Evolutionary conservation across 139 green algal genomes (phyloP), one percentile per base, ranked within the genome.

Genomic region (Tetratostichococcus sp.): DNA sequence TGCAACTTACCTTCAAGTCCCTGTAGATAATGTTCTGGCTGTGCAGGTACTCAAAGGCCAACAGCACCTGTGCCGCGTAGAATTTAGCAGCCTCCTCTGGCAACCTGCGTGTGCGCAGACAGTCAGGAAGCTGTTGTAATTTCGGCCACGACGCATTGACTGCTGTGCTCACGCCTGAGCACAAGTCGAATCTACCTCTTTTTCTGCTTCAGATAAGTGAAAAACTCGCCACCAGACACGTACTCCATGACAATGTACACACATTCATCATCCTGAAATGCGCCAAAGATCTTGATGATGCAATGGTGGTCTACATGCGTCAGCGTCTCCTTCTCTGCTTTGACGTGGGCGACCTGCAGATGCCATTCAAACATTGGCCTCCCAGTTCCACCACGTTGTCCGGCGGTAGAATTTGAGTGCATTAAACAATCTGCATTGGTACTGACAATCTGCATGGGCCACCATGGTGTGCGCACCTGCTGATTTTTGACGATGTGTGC

Each of bases 191-290:
- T 26, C 50, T 57, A 72, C 67, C 17, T 72, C 2, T 76, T 67
- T 1, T 35, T 26, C 33, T 22, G 57, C 23, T 78, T 67, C 77
- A 94, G 77, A 72, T 91, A 79, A 0, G 73, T 80, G 85, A 94
- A 95, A 73, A 96, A 86, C 82, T 96, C 91, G 1, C 92, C 89
- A 4, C 92, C 92, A 21, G 80, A 69, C 68, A 94, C 87, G 70
- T 84, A 94, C 70, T 97, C 91, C 87, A 93, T 85, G 0, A 94
- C 83, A 28, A 97, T 77, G 78, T 94, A 92, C 16, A 97, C 71
- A 67, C 78, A 88, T n/a, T 83, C 57, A 0, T 74, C 71, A 65
- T 95, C 89, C 79, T 96, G 93, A 79, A 92, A 97, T 33, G 72
- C 76, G 32, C 71, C 80, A 0, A 79, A 59, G 39, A 94, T 66